Evolutionary conservation across 257 asterid species (phyloP).

Genomic region (Vinca minor): DNA sequence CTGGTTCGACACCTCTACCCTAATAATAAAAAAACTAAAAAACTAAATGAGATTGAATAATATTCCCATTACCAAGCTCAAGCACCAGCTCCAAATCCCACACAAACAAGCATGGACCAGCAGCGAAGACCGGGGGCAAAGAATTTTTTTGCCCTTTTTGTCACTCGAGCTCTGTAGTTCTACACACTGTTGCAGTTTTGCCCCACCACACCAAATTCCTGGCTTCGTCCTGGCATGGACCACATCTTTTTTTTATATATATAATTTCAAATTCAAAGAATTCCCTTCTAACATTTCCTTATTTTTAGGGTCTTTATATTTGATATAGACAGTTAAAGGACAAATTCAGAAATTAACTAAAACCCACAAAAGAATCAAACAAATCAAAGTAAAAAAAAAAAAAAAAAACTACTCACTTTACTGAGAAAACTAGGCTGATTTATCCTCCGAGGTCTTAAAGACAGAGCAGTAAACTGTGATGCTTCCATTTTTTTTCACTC

Average conservation of each 20-base stretch:
- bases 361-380: background rate
- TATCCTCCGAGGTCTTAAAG: constrained; percentile 25
- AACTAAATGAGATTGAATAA: no score
- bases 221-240: no score
- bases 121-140: no score
- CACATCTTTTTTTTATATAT: no score
- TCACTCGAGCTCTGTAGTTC: no score
- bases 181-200: no score
- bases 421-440: constrained; percentile 29
- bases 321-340: background rate
- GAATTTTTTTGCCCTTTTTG: no score
- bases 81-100: background rate
- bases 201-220: no score
- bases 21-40: no score
- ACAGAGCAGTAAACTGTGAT: constrained; percentile 30
- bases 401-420: constrained; percentile 25
- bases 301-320: background rate
- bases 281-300: background rate
- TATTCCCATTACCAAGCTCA: background rate
- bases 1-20: no score
- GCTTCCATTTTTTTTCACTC: constrained; percentile 45
- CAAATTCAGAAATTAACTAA: background rate
- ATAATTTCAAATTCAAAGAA: background rate
- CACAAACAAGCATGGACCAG: background rate
- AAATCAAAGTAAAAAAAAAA: background rate